Evolutionary conservation across 2,329 filamentous ascomycete species (phyloP).

Genomic region (Dothiorella sarmentorum): DNA sequence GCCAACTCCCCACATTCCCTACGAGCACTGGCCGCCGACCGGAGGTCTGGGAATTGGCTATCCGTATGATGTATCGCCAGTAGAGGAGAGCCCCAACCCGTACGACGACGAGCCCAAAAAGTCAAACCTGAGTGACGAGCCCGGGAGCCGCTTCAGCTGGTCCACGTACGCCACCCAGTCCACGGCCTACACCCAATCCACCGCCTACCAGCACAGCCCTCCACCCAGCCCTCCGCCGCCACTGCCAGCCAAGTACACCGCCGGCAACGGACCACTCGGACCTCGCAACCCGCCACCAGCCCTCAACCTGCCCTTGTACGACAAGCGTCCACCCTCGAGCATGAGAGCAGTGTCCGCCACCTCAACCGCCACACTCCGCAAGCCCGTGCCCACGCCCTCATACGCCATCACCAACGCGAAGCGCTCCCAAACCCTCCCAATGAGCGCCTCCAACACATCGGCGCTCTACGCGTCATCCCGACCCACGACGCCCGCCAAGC

Average conservation of each 20-base stretch:
- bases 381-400: slow-evolving; percentile 26
- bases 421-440: neutral
- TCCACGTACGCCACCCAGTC: slow-evolving; percentile 37
- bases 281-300: slow-evolving; percentile 10
- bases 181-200: slow-evolving; percentile 34
- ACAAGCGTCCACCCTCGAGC: slow-evolving; percentile 30
- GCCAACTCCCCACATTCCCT: slow-evolving; percentile 41
- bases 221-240: slow-evolving; percentile 41
- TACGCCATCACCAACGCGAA: slow-evolving; percentile 19
- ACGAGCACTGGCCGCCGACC: slow-evolving; percentile 7
- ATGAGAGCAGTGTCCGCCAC: slow-evolving; percentile 24
- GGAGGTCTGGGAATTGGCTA: slow-evolving; percentile 17
- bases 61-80: slow-evolving; percentile 12
- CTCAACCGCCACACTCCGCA: slow-evolving; percentile 23
- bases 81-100: slow-evolving; percentile 9
- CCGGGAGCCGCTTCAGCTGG: slow-evolving; percentile 41
- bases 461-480: neutral
- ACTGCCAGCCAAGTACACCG: slow-evolving; percentile 27
- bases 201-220: slow-evolving; percentile 40
- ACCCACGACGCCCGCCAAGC: neutral
- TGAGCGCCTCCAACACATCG: neutral
- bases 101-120: neutral
- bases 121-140: slow-evolving; percentile 19
- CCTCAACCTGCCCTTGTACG: slow-evolving; percentile 26
- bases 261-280: neutral